Percentiles rank a stretch among this genome's conserved stretches.
Conservation (phyloP, 1,284 basidiomycete species). For the Takashimella tepidaria region DNA sequence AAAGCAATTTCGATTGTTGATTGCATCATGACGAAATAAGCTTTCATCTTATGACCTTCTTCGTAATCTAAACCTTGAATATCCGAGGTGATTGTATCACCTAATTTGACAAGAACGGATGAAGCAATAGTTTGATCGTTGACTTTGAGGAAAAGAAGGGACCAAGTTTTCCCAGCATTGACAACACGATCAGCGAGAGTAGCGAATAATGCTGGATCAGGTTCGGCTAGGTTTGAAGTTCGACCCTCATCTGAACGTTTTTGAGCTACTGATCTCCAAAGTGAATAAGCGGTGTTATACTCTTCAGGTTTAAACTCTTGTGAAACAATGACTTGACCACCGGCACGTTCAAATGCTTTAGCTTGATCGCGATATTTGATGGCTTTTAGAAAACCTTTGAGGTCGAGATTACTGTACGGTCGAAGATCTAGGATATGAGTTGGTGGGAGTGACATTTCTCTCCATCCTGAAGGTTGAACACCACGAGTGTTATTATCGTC, state of each 20-base stretch:
- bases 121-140: slow-evolving; percentile 5
- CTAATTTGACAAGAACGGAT: slow-evolving; percentile 6
- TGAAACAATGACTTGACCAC: slow-evolving; percentile 3
- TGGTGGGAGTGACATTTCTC: slow-evolving; percentile 4
- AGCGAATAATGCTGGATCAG: slow-evolving; percentile 2
- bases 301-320: slow-evolving; percentile 1
- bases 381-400: slow-evolving; percentile 9
- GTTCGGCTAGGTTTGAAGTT: slow-evolving; percentile 6
- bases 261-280: slow-evolving; percentile 6
- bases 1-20: slow-evolving; percentile 6
- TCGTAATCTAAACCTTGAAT: slow-evolving; percentile 10
- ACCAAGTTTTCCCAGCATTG: background rate
- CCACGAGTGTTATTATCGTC: slow-evolving; percentile 6
- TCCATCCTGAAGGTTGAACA: slow-evolving; percentile 6
- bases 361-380: slow-evolving; percentile 10
- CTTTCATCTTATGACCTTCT: slow-evolving; percentile 6
- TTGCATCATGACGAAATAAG: slow-evolving; percentile 14
- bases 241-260: slow-evolving; percentile 6
- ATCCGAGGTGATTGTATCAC: slow-evolving; percentile 11
- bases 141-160: slow-evolving; percentile 6
- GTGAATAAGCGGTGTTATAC: slow-evolving; percentile 1
- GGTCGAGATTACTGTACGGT: slow-evolving; percentile 1
- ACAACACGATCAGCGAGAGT: slow-evolving; percentile 1
- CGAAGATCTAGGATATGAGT: slow-evolving; percentile 10
- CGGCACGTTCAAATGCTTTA: slow-evolving; percentile 3